Base-by-base conservation (phyloP, 108 stramenopile genomes). In the Parietichytrium sp. region DNA sequence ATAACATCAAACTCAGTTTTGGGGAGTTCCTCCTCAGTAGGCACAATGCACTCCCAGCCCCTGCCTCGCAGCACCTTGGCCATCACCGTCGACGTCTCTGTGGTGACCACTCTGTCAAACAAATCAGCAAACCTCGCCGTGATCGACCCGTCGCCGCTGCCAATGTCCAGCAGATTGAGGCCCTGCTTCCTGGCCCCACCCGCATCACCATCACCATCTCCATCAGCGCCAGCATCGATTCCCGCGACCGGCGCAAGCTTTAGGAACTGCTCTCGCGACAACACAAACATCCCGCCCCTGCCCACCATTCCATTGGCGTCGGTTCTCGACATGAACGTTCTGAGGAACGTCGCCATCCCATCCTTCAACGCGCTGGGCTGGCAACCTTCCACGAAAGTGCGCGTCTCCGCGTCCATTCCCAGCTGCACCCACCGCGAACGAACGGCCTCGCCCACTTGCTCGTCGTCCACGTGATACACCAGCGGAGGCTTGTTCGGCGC, bases 241-340 rank as follows among this genome's bases (percentile, higher is more conserved):
- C n/a, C n/a, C n/a, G n/a, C n/a, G n/a, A n/a, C n/a, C 61, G 61
- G 61, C 38, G 38, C 36, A 6, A 72, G 13, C 15, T n/a, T n/a
- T 25, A 42, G 38, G 20, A 72, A 42, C 2, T 72, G 61, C 0
- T 33, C 61, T 0, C 45, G 36, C 8, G 61, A 72, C 38, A 72
- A n/a, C 0, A 72, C 61, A 20, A 72, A 72, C 61, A 72, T 72
- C 42, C 45, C 45, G 2, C 61, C 61, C n/a, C 61, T 16, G 33
- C 61, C 61, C 6, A 42, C 33, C 16, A 72, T 10, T n/a, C 61
- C 61, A 20, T 72, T 72, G 2, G 61, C 61, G 42, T 72, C 61
- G 0, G 61, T 72, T 25, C 61, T 72, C 12, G 61, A 72, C 61
- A 72, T 72, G 61, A 72, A 72, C 23, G 23, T 72, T n/a, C 61